A percentile compares a stretch with the other conserved stretches of the same genome.
Conservation (phyloP, 2,329 filamentous ascomycete species). For the Davidsoniella eucalypti region DNA sequence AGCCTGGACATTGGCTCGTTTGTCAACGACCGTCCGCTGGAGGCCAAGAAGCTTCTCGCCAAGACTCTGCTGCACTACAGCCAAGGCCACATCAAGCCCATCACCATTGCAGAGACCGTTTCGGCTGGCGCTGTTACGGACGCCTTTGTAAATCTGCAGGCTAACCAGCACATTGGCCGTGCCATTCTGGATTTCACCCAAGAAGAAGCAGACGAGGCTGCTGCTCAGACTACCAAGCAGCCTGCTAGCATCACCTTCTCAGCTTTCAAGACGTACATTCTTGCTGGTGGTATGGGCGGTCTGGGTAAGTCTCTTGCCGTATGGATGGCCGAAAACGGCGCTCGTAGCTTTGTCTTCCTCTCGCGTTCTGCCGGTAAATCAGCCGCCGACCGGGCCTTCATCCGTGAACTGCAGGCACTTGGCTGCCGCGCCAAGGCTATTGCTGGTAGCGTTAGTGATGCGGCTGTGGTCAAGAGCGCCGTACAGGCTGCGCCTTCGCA, state of each 20-base stretch:
- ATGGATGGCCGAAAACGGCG: slow-evolving; percentile 15
- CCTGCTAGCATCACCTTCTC: no score
- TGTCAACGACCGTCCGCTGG: no score
- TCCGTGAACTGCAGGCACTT: slow-evolving; percentile 12
- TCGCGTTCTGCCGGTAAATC: slow-evolving; percentile 17
- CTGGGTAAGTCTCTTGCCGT: slow-evolving; percentile 15
- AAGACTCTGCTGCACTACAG: no score
- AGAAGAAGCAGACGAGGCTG: neutral
- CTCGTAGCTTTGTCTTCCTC: slow-evolving; percentile 18
- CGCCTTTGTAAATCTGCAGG: no score
- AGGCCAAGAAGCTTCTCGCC: no score
- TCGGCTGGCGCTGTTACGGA: no score
- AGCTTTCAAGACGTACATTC: slow-evolving; percentile 13
- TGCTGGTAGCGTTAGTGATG: slow-evolving; percentile 13
- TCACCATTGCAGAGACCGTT: no score
- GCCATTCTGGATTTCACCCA: slow-evolving; percentile 17
- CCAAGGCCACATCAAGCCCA: no score
- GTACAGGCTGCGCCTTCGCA: slow-evolving; percentile 13
- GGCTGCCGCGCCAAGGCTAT: slow-evolving; percentile 12
- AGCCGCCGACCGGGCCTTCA: slow-evolving; percentile 12
- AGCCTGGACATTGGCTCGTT: no score
- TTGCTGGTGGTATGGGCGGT: slow-evolving; percentile 17
- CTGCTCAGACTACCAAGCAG: slow-evolving; percentile 13
- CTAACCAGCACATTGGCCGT: slow-evolving; percentile 16
- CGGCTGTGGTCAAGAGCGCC: slow-evolving; percentile 7